Percentiles rank a stretch among this genome's conserved stretches.
phyloP scores from a whole-genome alignment of 805 yeast genomes.

The Monosporozyma servazzii region DNA sequence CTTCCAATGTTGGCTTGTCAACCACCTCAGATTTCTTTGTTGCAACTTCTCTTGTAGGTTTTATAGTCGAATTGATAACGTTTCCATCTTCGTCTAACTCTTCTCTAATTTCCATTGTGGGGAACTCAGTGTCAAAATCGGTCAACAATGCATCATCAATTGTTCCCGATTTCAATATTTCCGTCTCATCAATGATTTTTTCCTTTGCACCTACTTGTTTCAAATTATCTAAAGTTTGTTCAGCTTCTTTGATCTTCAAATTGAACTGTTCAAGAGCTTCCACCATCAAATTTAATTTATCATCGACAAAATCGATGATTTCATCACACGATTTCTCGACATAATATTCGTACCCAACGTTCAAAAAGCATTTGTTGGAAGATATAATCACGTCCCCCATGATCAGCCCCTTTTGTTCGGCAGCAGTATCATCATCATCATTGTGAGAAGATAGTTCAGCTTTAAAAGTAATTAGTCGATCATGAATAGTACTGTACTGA shows the following conservation, averaged over 20 bases:
- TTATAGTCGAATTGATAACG: constrained; percentile 40
- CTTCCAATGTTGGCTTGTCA: background rate
- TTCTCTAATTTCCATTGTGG: constrained; percentile 76
- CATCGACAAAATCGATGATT: constrained; percentile 18
- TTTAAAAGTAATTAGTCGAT: constrained; percentile 6
- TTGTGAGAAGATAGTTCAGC: background rate
- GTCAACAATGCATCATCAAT: background rate
- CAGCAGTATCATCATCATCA: constrained; percentile 3
- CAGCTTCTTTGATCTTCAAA: constrained; percentile 34
- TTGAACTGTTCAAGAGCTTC: constrained; percentile 36
- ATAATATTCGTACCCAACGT: constrained; percentile 29
- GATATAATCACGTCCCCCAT: constrained; percentile 27
- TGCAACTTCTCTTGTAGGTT: constrained; percentile 25
- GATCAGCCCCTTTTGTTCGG: constrained; percentile 15
- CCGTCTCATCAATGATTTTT: background rate
- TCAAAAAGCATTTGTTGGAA: constrained; percentile 17
- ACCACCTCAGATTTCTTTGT: too few relatives aligned
- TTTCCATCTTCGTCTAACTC: constrained; percentile 79
- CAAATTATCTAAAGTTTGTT: constrained; percentile 26
- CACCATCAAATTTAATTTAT: constrained; percentile 22
- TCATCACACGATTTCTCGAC: constrained; percentile 22
- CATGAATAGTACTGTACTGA: constrained; percentile 17
- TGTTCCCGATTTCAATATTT: background rate
- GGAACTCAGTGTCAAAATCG: constrained; percentile 34
- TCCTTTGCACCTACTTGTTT: constrained; percentile 5